Evolutionary conservation across 2,329 filamentous ascomycete species (phyloP), one percentile per base, ranked within the genome.

Genomic region (Penicillium sp.): DNA sequence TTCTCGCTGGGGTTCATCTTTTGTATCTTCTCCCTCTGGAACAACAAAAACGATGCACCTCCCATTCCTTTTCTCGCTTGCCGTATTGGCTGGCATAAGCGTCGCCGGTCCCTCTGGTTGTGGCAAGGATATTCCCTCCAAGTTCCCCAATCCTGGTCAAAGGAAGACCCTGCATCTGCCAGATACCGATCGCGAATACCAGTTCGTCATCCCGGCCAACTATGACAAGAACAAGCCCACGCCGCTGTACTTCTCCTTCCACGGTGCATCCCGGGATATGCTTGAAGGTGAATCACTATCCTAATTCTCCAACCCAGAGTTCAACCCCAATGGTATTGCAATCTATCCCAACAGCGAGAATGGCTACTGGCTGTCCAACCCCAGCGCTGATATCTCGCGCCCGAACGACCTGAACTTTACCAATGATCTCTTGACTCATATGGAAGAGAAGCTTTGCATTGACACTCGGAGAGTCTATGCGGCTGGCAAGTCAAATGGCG

Each of bases 401-500:
- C 74, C 80, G 50, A 72, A 82, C 62, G 82, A 85, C 61, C 69
- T 83, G 4, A 71, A 71, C 10, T 84, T 83, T 69, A 81, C 77
- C 22, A 65, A 78, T 4, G 79, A 82, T 58, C 75, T 84, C 19
- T 68, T 84, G 17, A 66, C 73, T 37, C 61, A 72, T n/a, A 65
- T 84, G 12, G 68, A 76, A 56, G 61, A 70, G 10, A 68, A 69
- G 4, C 81, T 81, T 68, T 85, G 82, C 69, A 76, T 85, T 63
- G 79, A 84, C 61, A 62, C 72, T 1, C 66, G 68, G 4, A 78
- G 77, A 9, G 73, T 85, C 47, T 85, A 83, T 63, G 78, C 78
- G 13, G 76, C 78, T 1, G 83, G 82, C 50, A 86, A 87, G 66
- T 86, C 79, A 66, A 86, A 87, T 53, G 85, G 84, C 6, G 86